These are phyloP conservation scores for Afroboletus lepidellus DNA, from an alignment of 1,284 basidiomycete genomes.

Conservation along the genomic window DNA sequence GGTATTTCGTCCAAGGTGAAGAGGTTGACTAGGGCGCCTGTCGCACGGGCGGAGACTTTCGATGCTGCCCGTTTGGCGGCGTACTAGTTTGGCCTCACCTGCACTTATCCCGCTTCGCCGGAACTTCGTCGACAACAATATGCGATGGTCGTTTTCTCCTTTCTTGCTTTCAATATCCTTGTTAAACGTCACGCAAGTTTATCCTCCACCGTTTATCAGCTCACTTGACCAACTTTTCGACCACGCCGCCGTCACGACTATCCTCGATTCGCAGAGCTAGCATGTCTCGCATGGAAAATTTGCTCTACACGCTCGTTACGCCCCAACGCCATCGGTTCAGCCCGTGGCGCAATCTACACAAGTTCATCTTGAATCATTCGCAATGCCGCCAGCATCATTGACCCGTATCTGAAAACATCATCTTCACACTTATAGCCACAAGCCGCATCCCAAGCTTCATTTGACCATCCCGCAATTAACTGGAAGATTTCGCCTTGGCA, in stretches of 20 bases:
- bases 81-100: conserved; percentile 15
- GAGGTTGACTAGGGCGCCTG: conserved; percentile 46
- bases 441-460: conserved; percentile 31
- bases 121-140: too few relatives aligned
- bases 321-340: conserved; percentile 10
- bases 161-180: conserved; percentile 10
- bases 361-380: conserved; percentile 12
- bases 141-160: background rate
- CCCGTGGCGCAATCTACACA: conserved; percentile 11
- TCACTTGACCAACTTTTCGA: conserved; percentile 9
- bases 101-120: background rate
- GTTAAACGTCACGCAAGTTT: conserved; percentile 11
- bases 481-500: conserved; percentile 11
- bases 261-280: conserved; percentile 9
- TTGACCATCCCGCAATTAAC: conserved; percentile 28
- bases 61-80: conserved; percentile 50
- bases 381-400: conserved; percentile 19
- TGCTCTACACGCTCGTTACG: conserved; percentile 15
- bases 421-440: conserved; percentile 20
- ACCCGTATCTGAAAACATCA: conserved; percentile 20
- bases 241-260: conserved; percentile 10
- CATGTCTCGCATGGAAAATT: conserved; percentile 14
- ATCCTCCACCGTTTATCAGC: conserved; percentile 1
- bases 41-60: conserved; percentile 64
- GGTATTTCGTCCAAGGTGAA: conserved; percentile 49